phyloP scores from a whole-genome alignment of 2,329 filamentous ascomycete species.

The Hypoxylon sp. region DNA sequence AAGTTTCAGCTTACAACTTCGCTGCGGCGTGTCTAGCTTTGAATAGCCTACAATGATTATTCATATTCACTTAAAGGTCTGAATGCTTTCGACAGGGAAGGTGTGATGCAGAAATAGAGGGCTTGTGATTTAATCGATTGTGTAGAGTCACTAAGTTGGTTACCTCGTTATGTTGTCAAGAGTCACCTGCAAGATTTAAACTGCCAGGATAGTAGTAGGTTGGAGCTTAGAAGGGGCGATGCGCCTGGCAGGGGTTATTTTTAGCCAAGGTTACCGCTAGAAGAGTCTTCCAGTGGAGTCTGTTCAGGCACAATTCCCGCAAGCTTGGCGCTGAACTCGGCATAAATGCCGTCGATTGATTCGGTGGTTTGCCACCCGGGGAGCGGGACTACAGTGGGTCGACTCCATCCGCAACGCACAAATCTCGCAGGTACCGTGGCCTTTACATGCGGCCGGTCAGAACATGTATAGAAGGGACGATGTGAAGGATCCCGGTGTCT shows the following conservation, averaged over 20 bases:
- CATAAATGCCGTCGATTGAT: constrained; percentile 16
- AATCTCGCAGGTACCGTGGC: constrained; percentile 15
- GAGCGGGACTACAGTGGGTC: constrained; percentile 15
- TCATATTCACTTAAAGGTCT: no score
- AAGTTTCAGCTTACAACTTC: no score
- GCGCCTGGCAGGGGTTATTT: constrained; percentile 8
- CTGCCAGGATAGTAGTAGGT: background rate
- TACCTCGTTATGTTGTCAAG: background rate
- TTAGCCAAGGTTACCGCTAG: background rate
- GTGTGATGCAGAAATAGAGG: background rate
- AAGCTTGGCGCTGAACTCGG: constrained; percentile 2
- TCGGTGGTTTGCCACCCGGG: constrained; percentile 4
- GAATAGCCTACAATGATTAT: no score
- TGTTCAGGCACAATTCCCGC: constrained; percentile 19
- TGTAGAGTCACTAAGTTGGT: background rate
- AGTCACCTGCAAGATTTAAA: background rate
- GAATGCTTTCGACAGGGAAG: no score
- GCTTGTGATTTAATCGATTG: background rate
- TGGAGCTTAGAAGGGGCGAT: background rate
- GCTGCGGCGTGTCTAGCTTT: no score
- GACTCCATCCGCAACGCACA: constrained; percentile 15
- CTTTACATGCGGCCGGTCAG: background rate
- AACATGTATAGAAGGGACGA: constrained; percentile 1
- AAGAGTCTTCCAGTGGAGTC: constrained; percentile 6
- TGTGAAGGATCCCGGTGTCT: background rate